Percentiles rank a stretch among this genome's conserved stretches.
Evolutionary conservation across 305 asterid genomes (phyloP).

Genomic region (Rubia peregrina): DNA sequence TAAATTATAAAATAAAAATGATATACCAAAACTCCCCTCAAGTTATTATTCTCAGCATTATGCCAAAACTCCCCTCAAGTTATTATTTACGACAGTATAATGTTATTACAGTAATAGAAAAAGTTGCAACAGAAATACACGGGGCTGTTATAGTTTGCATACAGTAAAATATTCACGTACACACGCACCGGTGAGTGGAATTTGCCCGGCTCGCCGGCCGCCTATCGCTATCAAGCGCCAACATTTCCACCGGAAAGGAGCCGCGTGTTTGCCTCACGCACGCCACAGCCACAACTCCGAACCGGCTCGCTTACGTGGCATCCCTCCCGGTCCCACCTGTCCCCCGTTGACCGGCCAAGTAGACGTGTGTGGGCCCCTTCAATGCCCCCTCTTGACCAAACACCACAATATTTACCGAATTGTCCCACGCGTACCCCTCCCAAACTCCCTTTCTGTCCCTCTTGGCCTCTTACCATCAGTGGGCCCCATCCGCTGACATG

Average conservation of each 20-base stretch:
- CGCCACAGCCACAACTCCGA: constrained; percentile 24
- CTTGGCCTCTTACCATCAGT: neutral
- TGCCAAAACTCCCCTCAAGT: too few relatives aligned
- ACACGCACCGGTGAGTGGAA: constrained; percentile 18
- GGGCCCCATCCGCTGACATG: constrained; percentile 26
- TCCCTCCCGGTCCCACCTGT: constrained; percentile 30
- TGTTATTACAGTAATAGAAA: neutral
- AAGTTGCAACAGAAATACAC: neutral
- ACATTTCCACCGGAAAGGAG: constrained; percentile 54
- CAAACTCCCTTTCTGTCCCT: constrained; percentile 34
- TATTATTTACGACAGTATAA: too few relatives aligned
- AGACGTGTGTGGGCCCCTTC: constrained; percentile 28
- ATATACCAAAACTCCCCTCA: too few relatives aligned
- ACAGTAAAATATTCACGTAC: constrained; percentile 1
- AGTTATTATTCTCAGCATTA: too few relatives aligned
- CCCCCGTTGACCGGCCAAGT: constrained; percentile 18
- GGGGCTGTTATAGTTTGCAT: neutral
- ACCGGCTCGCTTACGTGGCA: constrained; percentile 27
- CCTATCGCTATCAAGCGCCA: constrained; percentile 59
- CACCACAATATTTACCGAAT: constrained; percentile 30
- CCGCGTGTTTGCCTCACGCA: constrained; percentile 43
- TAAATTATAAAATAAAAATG: too few relatives aligned
- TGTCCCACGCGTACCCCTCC: constrained; percentile 26
- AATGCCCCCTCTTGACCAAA: constrained; percentile 20
- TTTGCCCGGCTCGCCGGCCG: constrained; percentile 50